These are phyloP conservation scores for Monosporascus sp. DNA, from an alignment of 2,329 filamentous ascomycete genomes.

Conservation along the genomic window DNA sequence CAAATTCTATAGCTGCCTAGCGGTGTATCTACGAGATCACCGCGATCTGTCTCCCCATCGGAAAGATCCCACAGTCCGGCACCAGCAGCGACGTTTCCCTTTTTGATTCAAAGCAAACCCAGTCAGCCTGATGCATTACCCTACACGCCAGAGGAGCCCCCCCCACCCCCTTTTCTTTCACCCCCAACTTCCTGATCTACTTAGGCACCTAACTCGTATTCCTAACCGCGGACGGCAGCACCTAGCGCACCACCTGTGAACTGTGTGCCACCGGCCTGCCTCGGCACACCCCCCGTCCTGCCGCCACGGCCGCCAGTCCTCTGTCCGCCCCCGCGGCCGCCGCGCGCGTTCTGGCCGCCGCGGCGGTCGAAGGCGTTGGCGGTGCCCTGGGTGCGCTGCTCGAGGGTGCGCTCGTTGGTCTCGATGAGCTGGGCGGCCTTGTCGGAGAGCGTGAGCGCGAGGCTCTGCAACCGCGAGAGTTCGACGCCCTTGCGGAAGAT, in stretches of 20 bases:
- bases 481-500: slow-evolving; percentile 99
- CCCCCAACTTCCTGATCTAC: slow-evolving; percentile 1
- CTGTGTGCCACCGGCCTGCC: slow-evolving; percentile 68
- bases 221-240: slow-evolving; percentile 57
- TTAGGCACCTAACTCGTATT: slow-evolving; percentile 7
- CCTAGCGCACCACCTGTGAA: slow-evolving; percentile 79
- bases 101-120: slow-evolving; percentile 1
- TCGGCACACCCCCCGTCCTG: slow-evolving; percentile 54
- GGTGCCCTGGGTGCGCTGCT: slow-evolving; percentile 94
- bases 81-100: neutral
- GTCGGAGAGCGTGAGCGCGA: slow-evolving; percentile 89
- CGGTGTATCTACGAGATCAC: too few relatives aligned
- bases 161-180: too few relatives aligned
- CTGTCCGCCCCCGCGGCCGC: slow-evolving; percentile 55
- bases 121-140: slow-evolving; percentile 11
- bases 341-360: slow-evolving; percentile 68
- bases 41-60: neutral
- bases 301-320: slow-evolving; percentile 37
- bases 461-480: slow-evolving; percentile 88
- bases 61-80: neutral
- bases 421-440: slow-evolving; percentile 96
- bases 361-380: slow-evolving; percentile 93
- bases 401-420: slow-evolving; percentile 92
- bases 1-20: too few relatives aligned
- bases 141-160: slow-evolving; percentile 21